Evolutionary conservation across 805 yeast species (phyloP).

Genomic region (Candida mattraensis): DNA sequence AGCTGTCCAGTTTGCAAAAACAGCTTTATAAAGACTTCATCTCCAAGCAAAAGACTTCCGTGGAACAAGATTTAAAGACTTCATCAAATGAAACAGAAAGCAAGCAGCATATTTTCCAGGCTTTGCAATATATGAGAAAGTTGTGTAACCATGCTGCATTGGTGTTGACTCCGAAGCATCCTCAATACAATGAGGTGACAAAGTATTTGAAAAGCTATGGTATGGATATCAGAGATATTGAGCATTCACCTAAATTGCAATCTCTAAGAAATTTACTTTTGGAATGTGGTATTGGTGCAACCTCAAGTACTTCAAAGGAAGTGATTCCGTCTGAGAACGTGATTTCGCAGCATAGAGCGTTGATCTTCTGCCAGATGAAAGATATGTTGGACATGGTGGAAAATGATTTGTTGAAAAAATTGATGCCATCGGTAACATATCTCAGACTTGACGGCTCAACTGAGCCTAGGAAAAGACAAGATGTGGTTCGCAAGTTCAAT

Average conservation of each 20-base stretch:
- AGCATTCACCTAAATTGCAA: conserved; percentile 85
- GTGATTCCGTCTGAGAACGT: conserved; percentile 43
- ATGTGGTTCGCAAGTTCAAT: conserved; percentile 87
- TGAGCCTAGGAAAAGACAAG: conserved; percentile 89
- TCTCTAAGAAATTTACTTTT: conserved; percentile 77
- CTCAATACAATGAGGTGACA: conserved; percentile 71
- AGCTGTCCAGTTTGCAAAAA: conserved; percentile 85
- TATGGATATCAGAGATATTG: conserved; percentile 64
- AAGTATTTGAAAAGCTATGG: conserved; percentile 57
- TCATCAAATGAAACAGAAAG: conserved; percentile 36
- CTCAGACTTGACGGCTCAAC: conserved; percentile 94
- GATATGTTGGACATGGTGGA: conserved; percentile 98
- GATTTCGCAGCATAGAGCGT: conserved; percentile 92
- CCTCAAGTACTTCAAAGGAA: conserved; percentile 31
- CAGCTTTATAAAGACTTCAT: conserved; percentile 88
- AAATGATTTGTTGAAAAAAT: conserved; percentile 75
- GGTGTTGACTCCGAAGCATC: conserved; percentile 80
- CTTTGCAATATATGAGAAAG: conserved; percentile 94
- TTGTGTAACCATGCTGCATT: conserved; percentile 95
- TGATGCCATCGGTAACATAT: conserved; percentile 88
- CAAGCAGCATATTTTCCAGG: conserved; percentile 95
- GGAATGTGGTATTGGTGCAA: conserved; percentile 88
- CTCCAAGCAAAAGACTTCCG: conserved; percentile 72
- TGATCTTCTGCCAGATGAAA: conserved; percentile 92
- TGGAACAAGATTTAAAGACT: conserved; percentile 59